Base-by-base conservation (phyloP, 2,329 filamentous ascomycete genomes). In the Scopulariopsis brevicaulis region DNA sequence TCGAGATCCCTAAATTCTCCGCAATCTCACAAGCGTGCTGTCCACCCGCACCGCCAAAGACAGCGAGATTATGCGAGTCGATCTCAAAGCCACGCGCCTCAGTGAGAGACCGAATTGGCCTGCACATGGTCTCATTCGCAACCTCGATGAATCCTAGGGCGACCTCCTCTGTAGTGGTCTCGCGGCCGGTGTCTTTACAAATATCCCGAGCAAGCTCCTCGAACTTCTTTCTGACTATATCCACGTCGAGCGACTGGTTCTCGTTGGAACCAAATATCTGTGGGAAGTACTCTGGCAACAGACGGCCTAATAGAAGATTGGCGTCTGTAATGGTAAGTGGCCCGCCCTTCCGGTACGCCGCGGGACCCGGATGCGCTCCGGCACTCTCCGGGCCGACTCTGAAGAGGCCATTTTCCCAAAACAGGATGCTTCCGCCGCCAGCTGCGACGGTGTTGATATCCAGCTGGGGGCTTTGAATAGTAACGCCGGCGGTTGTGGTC, bases 361-460 rank as follows among this genome's bases (percentile, higher is more conserved):
- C 90, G 12, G 91, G 92, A 0, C 91, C 92, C 0, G 92, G 92
- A 65, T 96, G 90, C 2, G 92, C 91, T 32, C 89, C 87, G 1
- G 91, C 92, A 7, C 89, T 94, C 67, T 96, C 90, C 0, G 92
- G 92, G 0, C 92, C 92, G 3, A 96, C 91, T 0, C 92, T 87
- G 63, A 96, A 96, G 0, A 96, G 76, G 0, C 92, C 91, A 62
- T 96, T 96, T 61, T 83, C 84, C 79, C 90, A 96, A 71, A 95
- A 94, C 4, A 96, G 77, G 32, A 86, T 79, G 1, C 88, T 93
- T 6, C 90, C 90, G 62, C 92, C 92, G 53, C 92, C 92, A 3
- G 92, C 92, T 6, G 92, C 92, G 1, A 96, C 92, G 0, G 92
- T 96, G 70, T 96, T 96, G 73, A 96, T 96, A 66, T 96, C 91